Evolutionary conservation across 805 yeast species (phyloP).

Genomic region (Novakomyces olei): DNA sequence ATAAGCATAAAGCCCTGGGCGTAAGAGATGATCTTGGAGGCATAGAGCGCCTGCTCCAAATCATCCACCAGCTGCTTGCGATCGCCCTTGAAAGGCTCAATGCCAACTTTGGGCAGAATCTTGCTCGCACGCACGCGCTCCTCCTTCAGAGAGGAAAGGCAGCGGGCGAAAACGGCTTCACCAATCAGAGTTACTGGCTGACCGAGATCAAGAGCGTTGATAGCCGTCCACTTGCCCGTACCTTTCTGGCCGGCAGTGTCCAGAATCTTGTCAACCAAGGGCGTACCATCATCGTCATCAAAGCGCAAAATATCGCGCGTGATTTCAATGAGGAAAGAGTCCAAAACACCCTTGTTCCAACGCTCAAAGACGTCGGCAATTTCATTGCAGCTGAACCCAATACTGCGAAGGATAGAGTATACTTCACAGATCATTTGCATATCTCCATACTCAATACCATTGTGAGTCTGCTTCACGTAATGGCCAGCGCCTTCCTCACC

Average conservation of each 20-base stretch:
- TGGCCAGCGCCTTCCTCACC: constrained; percentile 99
- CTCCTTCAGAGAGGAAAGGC: constrained; percentile 73
- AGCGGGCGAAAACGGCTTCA: constrained; percentile 93
- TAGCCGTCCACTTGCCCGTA: constrained; percentile 99
- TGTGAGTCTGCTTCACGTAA: constrained; percentile 98
- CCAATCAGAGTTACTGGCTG: constrained; percentile 96
- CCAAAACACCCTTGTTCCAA: constrained; percentile 96
- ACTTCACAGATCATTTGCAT: constrained; percentile 98
- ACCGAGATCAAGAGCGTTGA: constrained; percentile 91
- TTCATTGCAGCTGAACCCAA: constrained; percentile 75
- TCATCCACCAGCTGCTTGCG: constrained; percentile 70
- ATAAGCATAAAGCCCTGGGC: constrained; percentile 99
- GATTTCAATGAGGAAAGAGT: constrained; percentile 89
- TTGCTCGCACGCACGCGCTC: constrained; percentile 79
- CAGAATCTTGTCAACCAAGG: constrained; percentile 86
- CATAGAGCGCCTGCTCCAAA: constrained; percentile 93
- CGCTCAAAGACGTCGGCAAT: constrained; percentile 74
- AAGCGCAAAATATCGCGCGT: constrained; percentile 82
- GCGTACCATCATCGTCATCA: constrained; percentile 76
- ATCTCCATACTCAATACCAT: constrained; percentile 99
- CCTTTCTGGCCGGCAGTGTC: constrained; percentile 99
- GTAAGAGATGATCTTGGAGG: constrained; percentile 93
- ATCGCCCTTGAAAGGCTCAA: constrained; percentile 46
- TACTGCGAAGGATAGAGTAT: constrained; percentile 82
- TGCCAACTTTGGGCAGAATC: constrained; percentile 55